phyloP scores from a whole-genome alignment of 768 basidiomycete species.

The Naganishia antarctica region DNA sequence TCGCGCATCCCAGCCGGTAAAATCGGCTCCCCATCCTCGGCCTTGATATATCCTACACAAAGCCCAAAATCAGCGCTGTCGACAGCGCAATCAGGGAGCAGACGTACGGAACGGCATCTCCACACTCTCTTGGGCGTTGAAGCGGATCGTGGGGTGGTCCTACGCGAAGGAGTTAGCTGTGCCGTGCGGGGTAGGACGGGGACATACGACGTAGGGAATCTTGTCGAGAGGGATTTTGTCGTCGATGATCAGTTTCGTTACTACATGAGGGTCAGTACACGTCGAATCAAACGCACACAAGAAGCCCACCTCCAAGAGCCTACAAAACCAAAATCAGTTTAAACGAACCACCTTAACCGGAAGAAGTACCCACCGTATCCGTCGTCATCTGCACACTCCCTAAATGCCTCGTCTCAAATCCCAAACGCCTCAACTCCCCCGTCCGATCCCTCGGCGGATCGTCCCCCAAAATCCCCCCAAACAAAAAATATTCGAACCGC shows the following conservation, averaged over 20 bases:
- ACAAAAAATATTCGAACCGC: slow-evolving; percentile 79
- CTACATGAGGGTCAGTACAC: slow-evolving; percentile 56
- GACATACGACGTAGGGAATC: slow-evolving; percentile 53
- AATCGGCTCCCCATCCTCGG: slow-evolving; percentile 57
- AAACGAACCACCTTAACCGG: too few species aligned
- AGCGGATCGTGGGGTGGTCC: slow-evolving; percentile 84
- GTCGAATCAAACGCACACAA: background rate
- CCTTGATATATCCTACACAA: slow-evolving; percentile 12
- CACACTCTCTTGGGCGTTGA: slow-evolving; percentile 81
- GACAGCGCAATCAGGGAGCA: background rate
- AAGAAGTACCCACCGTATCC: slow-evolving; percentile 67
- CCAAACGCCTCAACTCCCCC: slow-evolving; percentile 73
- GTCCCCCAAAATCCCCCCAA: slow-evolving; percentile 72
- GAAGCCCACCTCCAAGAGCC: background rate
- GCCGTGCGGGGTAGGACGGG: background rate
- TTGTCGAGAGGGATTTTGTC: slow-evolving; percentile 65
- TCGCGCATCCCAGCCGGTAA: slow-evolving; percentile 87
- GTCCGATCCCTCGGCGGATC: slow-evolving; percentile 95
- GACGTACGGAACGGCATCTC: slow-evolving; percentile 95
- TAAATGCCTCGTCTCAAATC: slow-evolving; percentile 80
- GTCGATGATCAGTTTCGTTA: slow-evolving; percentile 74
- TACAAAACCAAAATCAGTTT: background rate
- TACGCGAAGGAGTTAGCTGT: slow-evolving; percentile 45
- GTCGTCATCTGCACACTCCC: slow-evolving; percentile 96
- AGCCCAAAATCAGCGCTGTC: background rate